Conservation (phyloP, 2,329 filamentous ascomycete genomes). For the Chrysoporthe deuterocubensis region DNA sequence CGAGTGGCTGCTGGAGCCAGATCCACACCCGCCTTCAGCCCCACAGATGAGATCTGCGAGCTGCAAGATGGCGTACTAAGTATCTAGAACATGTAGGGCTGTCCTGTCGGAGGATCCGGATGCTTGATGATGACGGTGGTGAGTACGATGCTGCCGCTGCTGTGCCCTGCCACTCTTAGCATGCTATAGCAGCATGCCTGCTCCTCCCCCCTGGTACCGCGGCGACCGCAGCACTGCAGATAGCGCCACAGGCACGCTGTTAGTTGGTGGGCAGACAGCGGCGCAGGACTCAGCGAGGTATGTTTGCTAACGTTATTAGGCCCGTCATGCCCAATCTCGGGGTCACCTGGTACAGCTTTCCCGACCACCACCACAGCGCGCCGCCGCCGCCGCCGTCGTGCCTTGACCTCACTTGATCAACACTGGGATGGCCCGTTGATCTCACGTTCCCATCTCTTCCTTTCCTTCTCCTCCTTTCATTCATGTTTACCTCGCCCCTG, state of each 20-base stretch:
- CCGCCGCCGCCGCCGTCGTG: not conserved
- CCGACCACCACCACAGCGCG: conserved; percentile 1
- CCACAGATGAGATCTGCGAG: not conserved
- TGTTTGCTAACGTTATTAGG: too few relatives aligned
- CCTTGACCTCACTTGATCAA: conserved; percentile 10
- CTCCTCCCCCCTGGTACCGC: too few relatives aligned
- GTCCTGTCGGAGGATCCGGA: not conserved
- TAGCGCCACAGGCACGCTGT: too few relatives aligned
- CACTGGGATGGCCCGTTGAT: conserved; percentile 13
- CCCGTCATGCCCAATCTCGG: conserved; percentile 5
- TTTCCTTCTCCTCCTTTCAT: not conserved
- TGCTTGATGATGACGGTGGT: not conserved
- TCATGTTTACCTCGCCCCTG: not conserved
- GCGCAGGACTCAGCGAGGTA: too few relatives aligned
- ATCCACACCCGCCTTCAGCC: not conserved
- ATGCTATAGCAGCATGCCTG: too few relatives aligned
- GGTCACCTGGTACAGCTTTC: conserved; percentile 25
- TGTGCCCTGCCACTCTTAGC: too few relatives aligned
- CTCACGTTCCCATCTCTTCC: conserved; percentile 12
- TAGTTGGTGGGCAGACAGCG: too few relatives aligned
- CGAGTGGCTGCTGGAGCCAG: not conserved
- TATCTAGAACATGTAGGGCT: not conserved
- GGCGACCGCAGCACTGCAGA: too few relatives aligned
- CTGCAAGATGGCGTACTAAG: conserved; percentile 7
- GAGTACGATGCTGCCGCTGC: too few relatives aligned